Conservation (phyloP, 2,329 filamentous ascomycete genomes). For the Penicillium crustosum region DNA sequence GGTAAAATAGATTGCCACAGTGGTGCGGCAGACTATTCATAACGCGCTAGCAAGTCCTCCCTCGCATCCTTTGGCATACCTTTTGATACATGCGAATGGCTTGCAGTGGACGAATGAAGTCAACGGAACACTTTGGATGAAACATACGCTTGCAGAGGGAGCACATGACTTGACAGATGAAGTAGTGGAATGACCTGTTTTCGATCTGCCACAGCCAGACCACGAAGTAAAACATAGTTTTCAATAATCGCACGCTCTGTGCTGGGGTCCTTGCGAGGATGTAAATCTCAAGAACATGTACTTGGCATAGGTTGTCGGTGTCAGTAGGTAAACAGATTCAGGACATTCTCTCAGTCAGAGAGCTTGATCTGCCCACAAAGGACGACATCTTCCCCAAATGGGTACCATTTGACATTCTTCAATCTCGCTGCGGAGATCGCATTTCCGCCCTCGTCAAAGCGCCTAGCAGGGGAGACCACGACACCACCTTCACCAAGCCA, state of each 20-base stretch:
- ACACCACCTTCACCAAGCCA: slow-evolving; percentile 83
- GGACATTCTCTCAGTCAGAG: not conserved
- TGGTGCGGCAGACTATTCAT: not conserved
- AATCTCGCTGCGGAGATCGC: slow-evolving; percentile 61
- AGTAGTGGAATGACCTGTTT: no score
- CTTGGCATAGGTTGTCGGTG: not conserved
- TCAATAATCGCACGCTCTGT: not conserved
- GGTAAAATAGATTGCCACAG: not conserved
- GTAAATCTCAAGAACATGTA: not conserved
- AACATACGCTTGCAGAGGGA: not conserved
- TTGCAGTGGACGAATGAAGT: not conserved
- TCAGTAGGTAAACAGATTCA: not conserved
- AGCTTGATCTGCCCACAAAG: slow-evolving; percentile 64
- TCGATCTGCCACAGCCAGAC: no score
- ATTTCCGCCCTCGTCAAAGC: slow-evolving; percentile 49
- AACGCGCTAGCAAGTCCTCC: no score
- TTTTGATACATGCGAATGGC: not conserved
- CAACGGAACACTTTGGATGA: not conserved
- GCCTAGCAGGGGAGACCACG: slow-evolving; percentile 67
- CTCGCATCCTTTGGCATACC: not conserved
- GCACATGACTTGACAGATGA: not conserved
- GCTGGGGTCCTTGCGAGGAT: not conserved
- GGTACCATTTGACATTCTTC: slow-evolving; percentile 67
- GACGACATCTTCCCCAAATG: slow-evolving; percentile 76
- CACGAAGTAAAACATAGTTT: not conserved